Conservation (phyloP, 805 yeast genomes). For the Wickerhamiella occidentalis region DNA sequence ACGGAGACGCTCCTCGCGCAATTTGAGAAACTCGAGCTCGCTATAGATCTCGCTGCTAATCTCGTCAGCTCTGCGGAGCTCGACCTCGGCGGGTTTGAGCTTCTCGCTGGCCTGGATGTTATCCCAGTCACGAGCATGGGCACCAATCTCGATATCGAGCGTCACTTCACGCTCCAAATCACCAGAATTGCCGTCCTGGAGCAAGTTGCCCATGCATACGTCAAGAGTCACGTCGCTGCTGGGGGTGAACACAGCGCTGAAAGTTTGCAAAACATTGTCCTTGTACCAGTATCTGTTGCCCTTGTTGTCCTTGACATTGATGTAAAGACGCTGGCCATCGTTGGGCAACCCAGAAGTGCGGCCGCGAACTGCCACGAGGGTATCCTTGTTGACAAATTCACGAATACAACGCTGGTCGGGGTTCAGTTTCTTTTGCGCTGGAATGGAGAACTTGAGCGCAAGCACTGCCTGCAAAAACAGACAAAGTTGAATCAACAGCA, state of each 20-base stretch:
- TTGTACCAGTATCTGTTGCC: conserved; percentile 79
- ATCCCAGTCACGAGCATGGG: conserved; percentile 97
- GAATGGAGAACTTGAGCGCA: conserved; percentile 27
- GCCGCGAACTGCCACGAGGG: conserved; percentile 75
- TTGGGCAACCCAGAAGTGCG: conserved; percentile 62
- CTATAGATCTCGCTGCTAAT: conserved; percentile 66
- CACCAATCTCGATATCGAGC: conserved; percentile 86
- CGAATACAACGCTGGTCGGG: conserved; percentile 66
- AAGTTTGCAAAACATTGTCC: conserved; percentile 60
- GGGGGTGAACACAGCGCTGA: conserved; percentile 73
- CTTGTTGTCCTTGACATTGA: conserved; percentile 51
- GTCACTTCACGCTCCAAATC: conserved; percentile 59
- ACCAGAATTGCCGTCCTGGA: conserved; percentile 30
- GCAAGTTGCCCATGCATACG: conserved; percentile 71
- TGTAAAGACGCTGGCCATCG: conserved; percentile 74
- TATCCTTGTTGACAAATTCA: conserved; percentile 77
- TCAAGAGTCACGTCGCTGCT: conserved; percentile 77
- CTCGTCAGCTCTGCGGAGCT: conserved; percentile 76
- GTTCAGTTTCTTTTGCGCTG: conserved; percentile 23
- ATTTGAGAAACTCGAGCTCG: conserved; percentile 72
- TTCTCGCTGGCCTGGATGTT: conserved; percentile 85
- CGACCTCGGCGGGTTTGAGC: conserved; percentile 85
- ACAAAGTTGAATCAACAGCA: conserved; percentile 14
- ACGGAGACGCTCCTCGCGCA: conserved; percentile 84
- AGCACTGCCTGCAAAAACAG: conserved; percentile 14